A percentile compares a stretch with the other conserved stretches of the same genome.
These are phyloP conservation scores for Rutstroemia sp. DNA, from an alignment of 2,329 filamentous ascomycete species.

Conservation along the genomic window DNA sequence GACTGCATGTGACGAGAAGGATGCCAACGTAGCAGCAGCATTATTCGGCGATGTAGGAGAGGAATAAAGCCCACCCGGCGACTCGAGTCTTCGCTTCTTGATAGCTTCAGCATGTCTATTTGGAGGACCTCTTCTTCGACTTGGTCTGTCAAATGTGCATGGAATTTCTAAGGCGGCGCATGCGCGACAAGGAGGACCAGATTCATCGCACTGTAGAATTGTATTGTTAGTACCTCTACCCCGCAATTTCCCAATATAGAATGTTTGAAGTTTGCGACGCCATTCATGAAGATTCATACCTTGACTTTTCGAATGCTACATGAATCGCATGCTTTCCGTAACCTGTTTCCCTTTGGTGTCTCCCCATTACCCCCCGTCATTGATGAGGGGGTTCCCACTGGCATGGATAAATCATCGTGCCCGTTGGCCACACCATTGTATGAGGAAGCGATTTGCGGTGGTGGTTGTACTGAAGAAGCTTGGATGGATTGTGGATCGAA, in stretches of 20 bases:
- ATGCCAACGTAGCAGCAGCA: conserved; percentile 27
- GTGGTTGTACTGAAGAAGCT: conserved; percentile 11
- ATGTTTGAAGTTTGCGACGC: neutral
- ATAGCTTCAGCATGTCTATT: conserved; percentile 61
- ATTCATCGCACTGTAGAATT: conserved; percentile 50
- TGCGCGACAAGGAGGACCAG: conserved; percentile 57
- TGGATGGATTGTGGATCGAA: conserved; percentile 11
- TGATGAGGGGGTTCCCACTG: conserved; percentile 11
- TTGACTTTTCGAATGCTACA: conserved; percentile 47
- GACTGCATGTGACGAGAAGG: conserved; percentile 29
- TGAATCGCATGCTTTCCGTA: conserved; percentile 45
- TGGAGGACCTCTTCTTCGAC: conserved; percentile 55
- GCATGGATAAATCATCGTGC: conserved; percentile 10
- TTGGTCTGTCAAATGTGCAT: conserved; percentile 59
- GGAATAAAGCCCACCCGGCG: conserved; percentile 16
- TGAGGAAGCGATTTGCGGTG: conserved; percentile 11
- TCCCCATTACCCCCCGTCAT: conserved; percentile 14
- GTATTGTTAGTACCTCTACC: conserved; percentile 8
- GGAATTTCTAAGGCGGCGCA: conserved; percentile 59
- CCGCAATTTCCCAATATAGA: neutral
- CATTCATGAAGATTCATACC: conserved; percentile 27
- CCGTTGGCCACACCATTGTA: conserved; percentile 18
- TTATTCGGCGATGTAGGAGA: conserved; percentile 27
- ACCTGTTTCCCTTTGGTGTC: conserved; percentile 28
- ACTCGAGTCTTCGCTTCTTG: conserved; percentile 48